phyloP scores from a whole-genome alignment of 1,139 yeast species.

The Blastobotrys apis region DNA sequence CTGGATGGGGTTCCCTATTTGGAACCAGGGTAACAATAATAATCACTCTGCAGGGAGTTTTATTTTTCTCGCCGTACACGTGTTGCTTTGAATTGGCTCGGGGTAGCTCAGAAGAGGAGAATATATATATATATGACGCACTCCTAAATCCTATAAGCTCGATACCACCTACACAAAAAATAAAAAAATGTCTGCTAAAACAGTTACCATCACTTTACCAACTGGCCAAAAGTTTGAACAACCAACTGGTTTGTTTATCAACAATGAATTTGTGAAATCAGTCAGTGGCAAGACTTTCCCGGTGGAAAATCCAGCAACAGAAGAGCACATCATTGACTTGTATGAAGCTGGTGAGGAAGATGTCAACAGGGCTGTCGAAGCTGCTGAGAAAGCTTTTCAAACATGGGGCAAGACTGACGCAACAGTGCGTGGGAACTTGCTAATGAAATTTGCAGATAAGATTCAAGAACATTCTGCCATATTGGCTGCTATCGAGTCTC shows the following conservation, averaged over 20 bases:
- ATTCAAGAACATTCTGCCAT: slow-evolving; percentile 56
- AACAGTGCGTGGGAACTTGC: slow-evolving; percentile 51
- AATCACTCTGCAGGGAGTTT: too few species aligned
- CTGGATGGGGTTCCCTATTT: too few species aligned
- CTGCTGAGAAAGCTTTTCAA: slow-evolving; percentile 50
- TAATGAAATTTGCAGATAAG: slow-evolving; percentile 59
- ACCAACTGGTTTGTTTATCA: slow-evolving; percentile 62
- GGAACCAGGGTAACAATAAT: too few species aligned
- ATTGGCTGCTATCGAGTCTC: slow-evolving; percentile 63
- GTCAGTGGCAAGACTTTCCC: slow-evolving; percentile 48
- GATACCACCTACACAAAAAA: too few species aligned
- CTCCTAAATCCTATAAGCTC: too few species aligned
- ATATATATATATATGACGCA: too few species aligned
- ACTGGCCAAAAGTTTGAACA: slow-evolving; percentile 56
- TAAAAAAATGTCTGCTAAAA: too few species aligned
- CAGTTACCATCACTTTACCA: slow-evolving; percentile 47
- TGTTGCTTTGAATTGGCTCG: too few species aligned
- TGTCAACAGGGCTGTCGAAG: slow-evolving; percentile 53
- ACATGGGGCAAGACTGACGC: slow-evolving; percentile 48
- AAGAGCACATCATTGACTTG: slow-evolving; percentile 49
- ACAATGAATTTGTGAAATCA: slow-evolving; percentile 52
- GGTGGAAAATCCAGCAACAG: slow-evolving; percentile 53
- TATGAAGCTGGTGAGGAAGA: slow-evolving; percentile 54
- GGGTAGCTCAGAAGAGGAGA: too few species aligned
- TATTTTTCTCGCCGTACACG: too few species aligned